Evolutionary conservation across 2,329 filamentous ascomycete genomes (phyloP), one percentile per base, ranked within the genome.

Genomic region (Aaosphaeria pasadenensis): DNA sequence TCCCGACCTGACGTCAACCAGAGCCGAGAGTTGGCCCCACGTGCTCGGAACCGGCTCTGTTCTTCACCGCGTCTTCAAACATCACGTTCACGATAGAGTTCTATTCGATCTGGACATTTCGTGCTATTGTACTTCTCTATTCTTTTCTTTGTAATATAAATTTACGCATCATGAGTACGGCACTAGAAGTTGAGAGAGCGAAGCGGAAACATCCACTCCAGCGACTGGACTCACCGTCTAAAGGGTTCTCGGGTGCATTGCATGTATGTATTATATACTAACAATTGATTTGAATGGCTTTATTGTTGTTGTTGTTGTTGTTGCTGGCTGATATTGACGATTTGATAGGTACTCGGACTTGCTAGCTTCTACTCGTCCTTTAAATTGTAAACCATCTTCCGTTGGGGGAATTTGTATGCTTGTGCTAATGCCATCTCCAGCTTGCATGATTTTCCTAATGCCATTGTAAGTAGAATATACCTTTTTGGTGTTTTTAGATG

Each of bases 171-270:
- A 41, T 41, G 39, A 41, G 39, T 41, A 41, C 39, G 3, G 54
- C 62, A 11, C 50, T 52, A 31, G 47, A 58, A 50, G 17, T 24
- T 24, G 17, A 24, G 17, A 24, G 17, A 24, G 53, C 70, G 44
- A 58, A 67, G 46, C 59, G 62, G 43, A 66, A 62, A 41, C 85
- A 89, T 71, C 82, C 80, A 39, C 76, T 88, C 4, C 87, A 90
- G 69, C 77, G 84, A 36, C 71, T 89, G 17, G 63, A 77, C 3
- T 85, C 86, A 50, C 87, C 87, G 1, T 85, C 85, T 1, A 80
- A 80, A 49, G 78, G 78, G 38, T 58, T 82, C 48, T 89, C 87
- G 2, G 78, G 86, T 24, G 50, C 81, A 7, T 66, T 89, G 39
- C 87, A 91, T 66, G 66, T 76, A 53, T 30, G 57, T 48, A 39